Evolutionary conservation across 805 yeast species (phyloP), one percentile per base, ranked within the genome.

Genomic region (Starmerella potacharoeniae): DNA sequence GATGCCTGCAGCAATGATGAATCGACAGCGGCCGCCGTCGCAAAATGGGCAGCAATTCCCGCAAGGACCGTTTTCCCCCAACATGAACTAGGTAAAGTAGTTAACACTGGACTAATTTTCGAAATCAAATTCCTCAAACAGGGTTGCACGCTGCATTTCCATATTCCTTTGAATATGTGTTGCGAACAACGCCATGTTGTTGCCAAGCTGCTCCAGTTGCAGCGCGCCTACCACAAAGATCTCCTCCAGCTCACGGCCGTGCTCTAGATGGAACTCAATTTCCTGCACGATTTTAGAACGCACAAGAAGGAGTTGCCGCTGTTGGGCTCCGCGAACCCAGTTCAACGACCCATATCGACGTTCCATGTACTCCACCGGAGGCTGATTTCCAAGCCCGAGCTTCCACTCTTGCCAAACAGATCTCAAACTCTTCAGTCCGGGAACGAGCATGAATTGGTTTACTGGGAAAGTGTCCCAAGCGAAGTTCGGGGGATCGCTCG

Each of bases 1-100:
- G 35, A 53, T 57, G 47, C 54, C 54, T 7, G 60, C 57, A 28
- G 35, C 47, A 13, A 58, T 57, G 60, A 31, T 57, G 44, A 51
- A 49, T 34, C 45, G 60, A 0, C 52, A 51, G 10, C 53, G 55
- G 7, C 44, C 53, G 29, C 44, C 33, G n/a, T 55, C 51, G 30
- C 55, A 49, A 22, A 33, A 39, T 6, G 57, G 56, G 49, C 53
- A 35, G 7, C 52, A 33, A 14, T 41, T 13, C 11, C 51, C 42
- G 34, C 56, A 44, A 11, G 52, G 45, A 11, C 43, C 35, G 33
- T 55, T 52, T 31, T 33, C 49, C 2, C 49, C 49, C 10, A 33
- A 46, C 30, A 46, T 46, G 49, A 33, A 33, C 31, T 35, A 29
- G 29, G 7, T 22, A 40, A 5, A 10, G 3, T 13, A 6, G 7